Evolutionary conservation across 208 protist species (phyloP).

Genomic region (Acanthamoeba culbertsoni): DNA sequence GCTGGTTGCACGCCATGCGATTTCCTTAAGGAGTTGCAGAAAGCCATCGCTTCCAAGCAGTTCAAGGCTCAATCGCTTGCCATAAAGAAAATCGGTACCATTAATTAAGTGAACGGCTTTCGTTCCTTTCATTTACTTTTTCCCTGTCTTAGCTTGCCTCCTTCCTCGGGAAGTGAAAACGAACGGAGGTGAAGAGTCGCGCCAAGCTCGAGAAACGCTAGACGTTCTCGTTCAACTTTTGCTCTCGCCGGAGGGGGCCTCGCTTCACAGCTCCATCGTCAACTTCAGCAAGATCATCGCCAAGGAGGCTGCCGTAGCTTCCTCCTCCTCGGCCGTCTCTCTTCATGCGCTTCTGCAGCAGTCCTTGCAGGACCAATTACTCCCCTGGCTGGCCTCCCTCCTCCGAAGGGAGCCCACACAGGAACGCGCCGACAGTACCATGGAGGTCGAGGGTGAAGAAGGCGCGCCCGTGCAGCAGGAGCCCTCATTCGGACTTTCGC

Average conservation of each 20-base stretch:
- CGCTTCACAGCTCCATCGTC: background rate
- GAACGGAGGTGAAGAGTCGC: background rate
- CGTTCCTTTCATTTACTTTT: background rate
- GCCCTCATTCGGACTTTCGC: background rate
- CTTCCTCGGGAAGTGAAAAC: background rate
- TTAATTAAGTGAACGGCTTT: background rate
- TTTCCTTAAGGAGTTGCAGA: background rate
- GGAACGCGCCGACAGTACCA: background rate
- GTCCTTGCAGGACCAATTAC: too few species aligned
- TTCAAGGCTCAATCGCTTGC: background rate
- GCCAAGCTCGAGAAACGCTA: background rate
- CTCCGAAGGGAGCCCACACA: background rate
- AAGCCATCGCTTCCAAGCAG: background rate
- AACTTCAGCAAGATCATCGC: background rate
- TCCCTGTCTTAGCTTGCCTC: background rate
- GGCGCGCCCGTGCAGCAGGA: background rate
- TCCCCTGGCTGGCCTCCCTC: background rate
- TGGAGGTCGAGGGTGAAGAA: background rate
- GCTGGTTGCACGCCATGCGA: background rate
- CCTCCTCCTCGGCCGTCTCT: too few species aligned
- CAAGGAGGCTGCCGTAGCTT: background rate
- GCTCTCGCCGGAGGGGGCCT: background rate
- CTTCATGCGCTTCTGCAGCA: too few species aligned
- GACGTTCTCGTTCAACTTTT: background rate
- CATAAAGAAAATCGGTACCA: background rate